Base-by-base conservation (phyloP, 2,329 filamentous ascomycete species). In the Cylindrodendrum hubeiense region DNA sequence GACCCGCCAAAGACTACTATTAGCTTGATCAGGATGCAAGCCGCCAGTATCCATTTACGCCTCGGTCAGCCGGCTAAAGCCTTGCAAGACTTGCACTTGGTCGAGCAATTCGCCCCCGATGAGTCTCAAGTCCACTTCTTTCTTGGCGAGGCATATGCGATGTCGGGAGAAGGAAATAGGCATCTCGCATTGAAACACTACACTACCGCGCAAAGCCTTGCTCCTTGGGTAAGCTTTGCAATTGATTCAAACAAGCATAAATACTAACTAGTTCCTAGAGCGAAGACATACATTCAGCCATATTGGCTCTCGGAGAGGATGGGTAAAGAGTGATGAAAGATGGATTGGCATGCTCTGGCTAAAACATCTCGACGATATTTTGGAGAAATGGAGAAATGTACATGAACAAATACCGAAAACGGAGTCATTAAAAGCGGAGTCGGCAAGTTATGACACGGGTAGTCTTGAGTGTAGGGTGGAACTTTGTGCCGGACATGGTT, bases 11-110 rank as follows among this genome's bases (percentile, higher is more conserved):
- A 58, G 22, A 57, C 44, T 24, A 58, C 51, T 30, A 24, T 47
- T 21, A 51, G 52, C 34, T 46, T 63, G 28, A 58, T 58, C 60
- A 63, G 39, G 60, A 53, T 63, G 47, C 60, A 63, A 19, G 47
- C 37, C 15, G 60, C 60, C 6, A 50, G 60, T 26, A 58, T 53
- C 47, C 30, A 53, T 33, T 19, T 63, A 15, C 60, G 53, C 26
- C 47, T 58, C 28, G 53, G 34, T 30, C 47, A 49, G 13, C 54
- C 60, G 10, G 47, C 21, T 19, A 39, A 63, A 46, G 60, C 60
- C 13, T 28, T 63, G 39, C 49, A 51, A 33, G 53, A 58, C 28
- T 19, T 63, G 5, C 47, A 39, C 22, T 57, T 49, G 49, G 60
- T 58, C 17, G 54, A 58, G 24, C 47, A 49, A 7, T 26, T 28